Evolutionary conservation across 2,329 filamentous ascomycete genomes (phyloP).

Genomic region (Beauveria bassiana): DNA sequence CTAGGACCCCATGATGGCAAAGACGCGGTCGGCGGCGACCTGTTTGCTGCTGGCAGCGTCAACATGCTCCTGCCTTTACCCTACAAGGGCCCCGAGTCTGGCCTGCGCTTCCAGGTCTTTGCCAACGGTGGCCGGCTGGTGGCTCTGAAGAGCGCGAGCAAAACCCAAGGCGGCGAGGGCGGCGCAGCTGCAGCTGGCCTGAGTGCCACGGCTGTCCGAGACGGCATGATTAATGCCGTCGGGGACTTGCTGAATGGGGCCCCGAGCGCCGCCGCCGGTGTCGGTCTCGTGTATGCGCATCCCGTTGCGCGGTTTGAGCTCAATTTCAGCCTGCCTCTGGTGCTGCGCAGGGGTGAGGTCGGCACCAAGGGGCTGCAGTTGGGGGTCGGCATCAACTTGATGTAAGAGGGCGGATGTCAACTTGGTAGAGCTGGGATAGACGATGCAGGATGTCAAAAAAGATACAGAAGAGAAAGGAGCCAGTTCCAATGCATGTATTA

Average conservation of each 20-base stretch:
- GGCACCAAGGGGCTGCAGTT: conserved; percentile 86
- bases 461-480: background rate
- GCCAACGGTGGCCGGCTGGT: conserved; percentile 83
- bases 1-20: conserved; percentile 79
- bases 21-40: conserved; percentile 84
- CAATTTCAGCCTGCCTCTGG: conserved; percentile 86
- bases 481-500: background rate
- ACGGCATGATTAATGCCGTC: conserved; percentile 53
- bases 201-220: conserved; percentile 37
- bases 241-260: conserved; percentile 64
- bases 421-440: background rate
- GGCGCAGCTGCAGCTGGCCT: conserved; percentile 22
- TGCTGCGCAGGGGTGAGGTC: conserved; percentile 75
- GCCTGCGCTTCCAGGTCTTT: conserved; percentile 81
- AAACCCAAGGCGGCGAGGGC: conserved; percentile 34
- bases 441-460: background rate
- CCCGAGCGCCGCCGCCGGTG: conserved; percentile 77
- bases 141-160: conserved; percentile 54
- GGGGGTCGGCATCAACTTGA: conserved; percentile 92
- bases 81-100: conserved; percentile 70
- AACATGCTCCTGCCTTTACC: conserved; percentile 83
- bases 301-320: conserved; percentile 89
- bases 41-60: conserved; percentile 83
- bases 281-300: conserved; percentile 91
- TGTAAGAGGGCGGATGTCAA: conserved; percentile 45